These are phyloP conservation scores for Podaxis carcinomalis DNA, from an alignment of 768 basidiomycete species.

Conservation along the genomic window DNA sequence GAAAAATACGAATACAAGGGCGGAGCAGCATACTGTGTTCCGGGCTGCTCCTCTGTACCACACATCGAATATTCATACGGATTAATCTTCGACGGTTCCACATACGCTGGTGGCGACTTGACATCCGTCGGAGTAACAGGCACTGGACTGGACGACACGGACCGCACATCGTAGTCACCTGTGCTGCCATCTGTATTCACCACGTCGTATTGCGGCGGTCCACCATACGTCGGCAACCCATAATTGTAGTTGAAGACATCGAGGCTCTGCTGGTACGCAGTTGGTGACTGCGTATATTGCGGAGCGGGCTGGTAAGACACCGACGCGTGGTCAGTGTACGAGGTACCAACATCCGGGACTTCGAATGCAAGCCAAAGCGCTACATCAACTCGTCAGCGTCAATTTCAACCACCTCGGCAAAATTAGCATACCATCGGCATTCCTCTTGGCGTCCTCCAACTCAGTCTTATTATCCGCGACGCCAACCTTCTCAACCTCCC, in stretches of 20 bases:
- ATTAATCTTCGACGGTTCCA: constrained; percentile 5
- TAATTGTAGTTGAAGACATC: not conserved
- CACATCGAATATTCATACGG: constrained; percentile 4
- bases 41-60: not conserved
- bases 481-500: not conserved
- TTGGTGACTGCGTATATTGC: constrained; percentile 1
- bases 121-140: constrained; percentile 3
- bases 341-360: not conserved
- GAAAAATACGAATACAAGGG: constrained; percentile 1
- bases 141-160: constrained; percentile 3
- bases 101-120: not conserved
- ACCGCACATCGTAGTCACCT: not conserved
- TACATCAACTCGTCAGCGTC: not conserved
- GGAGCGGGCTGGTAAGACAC: not conserved
- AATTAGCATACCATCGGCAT: not conserved
- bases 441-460: not conserved
- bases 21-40: not conserved
- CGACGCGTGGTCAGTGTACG: not conserved
- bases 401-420: not conserved
- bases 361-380: not conserved
- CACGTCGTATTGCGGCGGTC: not conserved
- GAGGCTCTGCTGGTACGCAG: not conserved
- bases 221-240: not conserved
- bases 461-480: not conserved
- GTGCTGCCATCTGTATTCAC: not conserved